Evolutionary conservation across 2,329 filamentous ascomycete genomes (phyloP), one percentile per base, ranked within the genome.

Genomic region (Botrytis tulipae): DNA sequence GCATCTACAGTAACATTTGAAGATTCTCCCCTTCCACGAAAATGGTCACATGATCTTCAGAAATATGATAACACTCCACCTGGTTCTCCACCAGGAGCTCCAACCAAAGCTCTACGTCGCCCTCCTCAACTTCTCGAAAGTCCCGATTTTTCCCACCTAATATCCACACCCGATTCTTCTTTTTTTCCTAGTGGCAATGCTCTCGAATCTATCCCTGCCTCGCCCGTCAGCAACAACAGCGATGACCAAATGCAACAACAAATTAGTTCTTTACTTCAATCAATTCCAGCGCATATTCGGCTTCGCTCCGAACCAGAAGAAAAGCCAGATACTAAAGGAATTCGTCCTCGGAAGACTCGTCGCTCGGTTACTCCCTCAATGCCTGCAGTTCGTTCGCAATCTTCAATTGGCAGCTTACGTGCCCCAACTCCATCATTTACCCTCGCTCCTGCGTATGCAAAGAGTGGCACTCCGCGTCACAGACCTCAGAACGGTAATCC

Each of bases 261-360:
- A 80, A 95, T 97, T 67, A 92, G 89, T 79, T 89, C 92, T 70
- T 92, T 97, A 73, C 87, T 97, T 57, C 89, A 90, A 73, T 91
- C 87, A 32, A 93, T 97, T 75, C 93, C 94, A 2, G 91, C 91
- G 46, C 90, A 91, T 75, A 97, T 98, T 78, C 91, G 90, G 70
- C 86, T 98, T 60, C 89, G 89, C 1, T 86, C 87, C 3, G 87
- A 87, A 68, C 83, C 86, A 35, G 82, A 77, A 20, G 63, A 74
- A 42, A 75, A 70, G 29, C 57, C 74, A 5, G 84, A 85, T 16
- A 59, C 69, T 20, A 70, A 78, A 51, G 76, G 73, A 37, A 70
- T 80, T 16, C 59, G 81, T 82, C 73, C 79, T 76, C 74, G 81
- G 81, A 77, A 80, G 78, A 76, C 73, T 79, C 84, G 32, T 76